A percentile compares a stretch with the other conserved stretches of the same genome.
Conservation (phyloP, 345 rosid species). For the Microthlaspi erraticum region DNA sequence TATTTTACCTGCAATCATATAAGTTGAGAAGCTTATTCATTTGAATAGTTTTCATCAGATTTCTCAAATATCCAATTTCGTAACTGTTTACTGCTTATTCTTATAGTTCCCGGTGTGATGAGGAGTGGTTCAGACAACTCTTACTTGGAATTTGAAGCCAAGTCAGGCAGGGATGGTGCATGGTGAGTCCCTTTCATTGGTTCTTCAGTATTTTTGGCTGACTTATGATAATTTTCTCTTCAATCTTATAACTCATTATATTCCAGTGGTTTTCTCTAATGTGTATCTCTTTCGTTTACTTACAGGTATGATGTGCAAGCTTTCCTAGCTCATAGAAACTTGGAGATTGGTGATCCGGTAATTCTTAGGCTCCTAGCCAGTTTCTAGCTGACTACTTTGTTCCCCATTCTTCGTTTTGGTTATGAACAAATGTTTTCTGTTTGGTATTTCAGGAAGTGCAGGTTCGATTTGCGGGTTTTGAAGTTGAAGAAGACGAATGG, state of each 20-base stretch:
- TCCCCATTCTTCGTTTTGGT: constrained; percentile 19
- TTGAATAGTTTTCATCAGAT: neutral
- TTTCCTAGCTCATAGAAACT: constrained; percentile 71
- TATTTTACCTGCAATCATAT: constrained; percentile 1
- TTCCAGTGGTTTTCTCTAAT: constrained; percentile 17
- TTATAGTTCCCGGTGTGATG: constrained; percentile 57
- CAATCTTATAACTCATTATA: constrained; percentile 1
- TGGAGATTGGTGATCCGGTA: constrained; percentile 84
- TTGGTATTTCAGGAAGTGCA: constrained; percentile 79
- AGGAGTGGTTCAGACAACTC: constrained; percentile 65
- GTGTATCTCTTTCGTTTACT: constrained; percentile 23
- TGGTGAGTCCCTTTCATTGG: constrained; percentile 62
- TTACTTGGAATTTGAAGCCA: constrained; percentile 93
- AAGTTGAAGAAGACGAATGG: constrained; percentile 99
- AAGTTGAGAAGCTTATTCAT: constrained; percentile 18
- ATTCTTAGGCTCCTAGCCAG: constrained; percentile 17
- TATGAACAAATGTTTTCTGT: constrained; percentile 22
- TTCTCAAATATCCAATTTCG: neutral
- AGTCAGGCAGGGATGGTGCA: constrained; percentile 97
- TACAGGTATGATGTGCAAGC: constrained; percentile 86
- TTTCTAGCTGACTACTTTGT: constrained; percentile 19
- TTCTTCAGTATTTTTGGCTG: constrained; percentile 14
- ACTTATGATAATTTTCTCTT: constrained; percentile 22
- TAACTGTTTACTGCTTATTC: constrained; percentile 18
- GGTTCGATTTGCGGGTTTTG: constrained; percentile 95